phyloP scores from a whole-genome alignment of 257 asterid species.

The Hygrophila difformis region DNA sequence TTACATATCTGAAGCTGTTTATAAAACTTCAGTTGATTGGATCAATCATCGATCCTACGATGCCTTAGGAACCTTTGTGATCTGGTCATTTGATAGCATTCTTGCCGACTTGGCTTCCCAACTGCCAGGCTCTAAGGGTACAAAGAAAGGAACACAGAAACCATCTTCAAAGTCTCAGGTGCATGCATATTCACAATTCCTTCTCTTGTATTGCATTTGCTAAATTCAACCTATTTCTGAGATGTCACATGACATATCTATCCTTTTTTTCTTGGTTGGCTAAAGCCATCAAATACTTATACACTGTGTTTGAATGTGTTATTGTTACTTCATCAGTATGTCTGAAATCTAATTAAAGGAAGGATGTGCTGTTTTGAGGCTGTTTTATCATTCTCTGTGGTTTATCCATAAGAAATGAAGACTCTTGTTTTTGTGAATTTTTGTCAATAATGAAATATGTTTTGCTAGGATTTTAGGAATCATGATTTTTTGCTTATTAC shows the following conservation, averaged over 20 bases:
- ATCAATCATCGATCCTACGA: constrained; percentile 57
- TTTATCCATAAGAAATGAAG: background rate
- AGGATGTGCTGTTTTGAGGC: background rate
- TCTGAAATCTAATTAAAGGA: too few relatives aligned
- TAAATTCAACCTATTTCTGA: too few relatives aligned
- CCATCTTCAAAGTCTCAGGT: constrained; percentile 83
- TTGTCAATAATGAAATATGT: too few relatives aligned
- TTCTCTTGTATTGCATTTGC: background rate
- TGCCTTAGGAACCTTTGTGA: constrained; percentile 58
- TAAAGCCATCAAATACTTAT: background rate
- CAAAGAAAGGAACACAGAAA: constrained; percentile 57
- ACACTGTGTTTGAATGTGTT: background rate
- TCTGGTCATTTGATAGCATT: constrained; percentile 70
- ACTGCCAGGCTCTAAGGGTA: constrained; percentile 42
- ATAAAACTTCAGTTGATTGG: constrained; percentile 80
- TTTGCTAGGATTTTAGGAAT: too few relatives aligned
- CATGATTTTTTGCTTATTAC: too few relatives aligned
- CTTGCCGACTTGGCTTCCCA: constrained; percentile 58
- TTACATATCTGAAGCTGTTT: constrained; percentile 55
- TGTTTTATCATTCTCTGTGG: background rate
- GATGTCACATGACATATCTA: too few relatives aligned
- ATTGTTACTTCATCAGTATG: too few relatives aligned
- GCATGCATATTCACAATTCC: background rate
- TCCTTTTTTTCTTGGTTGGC: too few relatives aligned
- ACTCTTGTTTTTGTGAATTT: too few relatives aligned